Evolutionary conservation across 2,329 filamentous ascomycete species (phyloP).

Genomic region (Cladosporium sphaerospermum): DNA sequence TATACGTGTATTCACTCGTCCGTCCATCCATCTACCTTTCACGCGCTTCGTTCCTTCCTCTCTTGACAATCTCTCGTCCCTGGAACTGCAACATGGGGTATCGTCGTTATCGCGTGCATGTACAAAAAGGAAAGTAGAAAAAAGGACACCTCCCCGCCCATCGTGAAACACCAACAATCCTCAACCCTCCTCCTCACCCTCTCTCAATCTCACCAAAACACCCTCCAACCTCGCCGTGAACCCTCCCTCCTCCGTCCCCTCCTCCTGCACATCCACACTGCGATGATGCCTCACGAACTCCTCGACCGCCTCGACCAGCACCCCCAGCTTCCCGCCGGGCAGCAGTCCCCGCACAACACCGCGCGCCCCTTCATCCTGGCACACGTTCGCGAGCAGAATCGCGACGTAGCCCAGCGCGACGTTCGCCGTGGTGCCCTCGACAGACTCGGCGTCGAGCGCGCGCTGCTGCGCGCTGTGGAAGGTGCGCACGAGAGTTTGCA

Average conservation of each 20-base stretch:
- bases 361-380: constrained; percentile 48
- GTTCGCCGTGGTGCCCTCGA: constrained; percentile 66
- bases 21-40: too few relatives aligned
- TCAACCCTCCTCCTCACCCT: constrained; percentile 2
- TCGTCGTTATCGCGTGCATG: too few relatives aligned
- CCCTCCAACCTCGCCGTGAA: constrained; percentile 50
- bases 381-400: constrained; percentile 76
- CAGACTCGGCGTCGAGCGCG: constrained; percentile 55
- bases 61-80: too few relatives aligned
- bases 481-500: constrained; percentile 22
- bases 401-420: constrained; percentile 83
- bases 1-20: too few relatives aligned
- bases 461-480: constrained; percentile 25
- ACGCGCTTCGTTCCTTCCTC: too few relatives aligned
- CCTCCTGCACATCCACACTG: constrained; percentile 49
- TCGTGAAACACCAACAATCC: background rate
- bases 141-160: background rate
- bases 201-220: constrained; percentile 39
- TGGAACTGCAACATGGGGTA: too few relatives aligned
- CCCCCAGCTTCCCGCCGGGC: constrained; percentile 41
- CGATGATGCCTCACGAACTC: constrained; percentile 58
- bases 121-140: too few relatives aligned
- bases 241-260: constrained; percentile 42
- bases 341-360: constrained; percentile 30
- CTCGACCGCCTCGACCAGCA: constrained; percentile 52